Evolutionary conservation across 108 stramenopile genomes (phyloP).

Genomic region (Skeletonema tropicum): DNA sequence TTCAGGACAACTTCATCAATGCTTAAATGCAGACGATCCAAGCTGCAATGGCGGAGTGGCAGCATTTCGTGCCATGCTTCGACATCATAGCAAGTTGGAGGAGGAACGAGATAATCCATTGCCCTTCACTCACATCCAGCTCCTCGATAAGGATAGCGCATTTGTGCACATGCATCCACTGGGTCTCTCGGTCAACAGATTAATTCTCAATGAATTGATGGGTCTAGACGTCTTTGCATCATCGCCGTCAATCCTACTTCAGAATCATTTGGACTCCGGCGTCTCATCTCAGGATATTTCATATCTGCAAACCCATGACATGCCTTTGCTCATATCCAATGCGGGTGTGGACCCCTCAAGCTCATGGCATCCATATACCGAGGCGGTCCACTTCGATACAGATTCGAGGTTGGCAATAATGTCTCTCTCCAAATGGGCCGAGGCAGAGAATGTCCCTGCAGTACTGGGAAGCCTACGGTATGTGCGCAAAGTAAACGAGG

Average conservation of each 20-base stretch:
- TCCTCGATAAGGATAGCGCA: neutral
- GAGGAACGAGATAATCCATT: neutral
- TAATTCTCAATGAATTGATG: constrained; percentile 18
- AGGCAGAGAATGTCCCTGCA: neutral
- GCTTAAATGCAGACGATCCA: neutral
- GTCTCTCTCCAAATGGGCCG: constrained; percentile 3
- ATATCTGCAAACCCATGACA: constrained; percentile 13
- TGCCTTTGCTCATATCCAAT: constrained; percentile 35
- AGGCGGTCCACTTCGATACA: constrained; percentile 19
- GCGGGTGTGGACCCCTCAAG: constrained; percentile 23
- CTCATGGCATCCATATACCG: constrained; percentile 27
- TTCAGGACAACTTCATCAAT: constrained; percentile 5
- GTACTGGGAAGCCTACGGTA: constrained; percentile 20
- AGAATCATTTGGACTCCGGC: constrained; percentile 17
- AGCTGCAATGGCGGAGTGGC: constrained; percentile 6
- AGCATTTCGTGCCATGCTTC: constrained; percentile 8
- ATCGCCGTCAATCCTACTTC: constrained; percentile 21
- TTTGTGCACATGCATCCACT: constrained; percentile 43
- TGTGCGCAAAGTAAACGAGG: constrained; percentile 18
- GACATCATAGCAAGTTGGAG: neutral
- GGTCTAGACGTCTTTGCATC: constrained; percentile 17
- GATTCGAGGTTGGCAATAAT: constrained; percentile 30
- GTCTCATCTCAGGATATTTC: constrained; percentile 29
- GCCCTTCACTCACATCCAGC: constrained; percentile 7
- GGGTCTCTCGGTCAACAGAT: constrained; percentile 27